Evolutionary conservation across 2,329 filamentous ascomycete species (phyloP).

Genomic region (Diplodia intermedia): DNA sequence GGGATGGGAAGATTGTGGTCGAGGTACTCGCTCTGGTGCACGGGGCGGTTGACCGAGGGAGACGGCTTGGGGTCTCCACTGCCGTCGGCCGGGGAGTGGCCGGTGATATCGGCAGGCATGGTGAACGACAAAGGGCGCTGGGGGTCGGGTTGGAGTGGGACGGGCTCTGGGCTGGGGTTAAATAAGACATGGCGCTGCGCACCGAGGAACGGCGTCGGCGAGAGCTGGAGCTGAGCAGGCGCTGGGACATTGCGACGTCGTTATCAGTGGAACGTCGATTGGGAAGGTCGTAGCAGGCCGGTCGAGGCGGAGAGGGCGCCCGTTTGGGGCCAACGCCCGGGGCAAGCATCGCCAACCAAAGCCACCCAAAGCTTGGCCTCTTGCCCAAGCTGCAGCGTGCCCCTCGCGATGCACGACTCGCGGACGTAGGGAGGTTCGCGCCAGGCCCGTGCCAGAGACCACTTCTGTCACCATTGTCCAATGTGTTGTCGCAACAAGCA

Average conservation of each 20-base stretch:
- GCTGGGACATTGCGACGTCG: background rate
- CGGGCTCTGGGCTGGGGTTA: background rate
- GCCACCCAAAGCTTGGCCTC: conserved; percentile 9
- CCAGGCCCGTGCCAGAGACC: too few species aligned
- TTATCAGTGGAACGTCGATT: conserved; percentile 22
- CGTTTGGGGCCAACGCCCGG: background rate
- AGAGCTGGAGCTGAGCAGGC: background rate
- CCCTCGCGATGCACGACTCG: too few species aligned
- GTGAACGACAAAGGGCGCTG: background rate
- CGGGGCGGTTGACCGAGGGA: conserved; percentile 35
- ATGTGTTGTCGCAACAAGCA: too few species aligned
- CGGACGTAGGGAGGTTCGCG: too few species aligned
- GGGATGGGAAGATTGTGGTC: conserved; percentile 38
- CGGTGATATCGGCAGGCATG: conserved; percentile 36
- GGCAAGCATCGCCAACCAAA: conserved; percentile 13
- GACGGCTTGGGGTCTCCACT: conserved; percentile 47
- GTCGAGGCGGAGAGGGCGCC: background rate
- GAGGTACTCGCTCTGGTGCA: conserved; percentile 43
- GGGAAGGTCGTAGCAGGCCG: conserved; percentile 8
- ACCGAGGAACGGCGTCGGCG: background rate
- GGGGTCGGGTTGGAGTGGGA: background rate
- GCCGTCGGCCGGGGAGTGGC: conserved; percentile 40
- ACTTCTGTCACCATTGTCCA: too few species aligned
- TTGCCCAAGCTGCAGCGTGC: background rate
- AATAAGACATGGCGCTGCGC: conserved; percentile 6